Percentiles rank a stretch among this genome's conserved stretches.
Evolutionary conservation across 2,329 filamentous ascomycete species (phyloP).

Genomic region (Penicillium olsonii): DNA sequence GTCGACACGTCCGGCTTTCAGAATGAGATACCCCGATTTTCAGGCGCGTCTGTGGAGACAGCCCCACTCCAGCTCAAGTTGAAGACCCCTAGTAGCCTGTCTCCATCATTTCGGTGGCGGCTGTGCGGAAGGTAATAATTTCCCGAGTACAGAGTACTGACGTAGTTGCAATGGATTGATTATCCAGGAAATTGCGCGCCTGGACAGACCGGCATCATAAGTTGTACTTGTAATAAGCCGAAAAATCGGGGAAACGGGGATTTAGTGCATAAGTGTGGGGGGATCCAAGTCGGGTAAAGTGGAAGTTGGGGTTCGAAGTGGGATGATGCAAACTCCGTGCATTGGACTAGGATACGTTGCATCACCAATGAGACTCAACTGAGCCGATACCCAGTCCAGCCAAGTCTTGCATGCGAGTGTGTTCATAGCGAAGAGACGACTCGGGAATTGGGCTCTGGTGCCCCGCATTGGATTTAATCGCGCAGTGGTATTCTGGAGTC

Average conservation of each 20-base stretch:
- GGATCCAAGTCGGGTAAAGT: background rate
- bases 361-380: background rate
- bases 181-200: background rate
- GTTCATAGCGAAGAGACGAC: too few species aligned
- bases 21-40: background rate
- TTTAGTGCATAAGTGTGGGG: background rate
- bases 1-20: background rate
- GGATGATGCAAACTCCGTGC: background rate
- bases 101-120: background rate
- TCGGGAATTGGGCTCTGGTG: background rate
- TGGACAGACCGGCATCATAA: background rate
- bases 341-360: too few species aligned
- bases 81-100: background rate
- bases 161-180: background rate
- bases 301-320: background rate
- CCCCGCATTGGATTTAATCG: slow-evolving; percentile 1
- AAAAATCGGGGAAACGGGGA: background rate
- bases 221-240: background rate
- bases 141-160: background rate
- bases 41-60: background rate
- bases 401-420: background rate
- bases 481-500: background rate
- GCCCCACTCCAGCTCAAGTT: background rate
- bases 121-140: too few species aligned
- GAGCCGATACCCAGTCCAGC: background rate